phyloP scores from a whole-genome alignment of 495 filamentous ascomycete genomes.

The Podospora australis region DNA sequence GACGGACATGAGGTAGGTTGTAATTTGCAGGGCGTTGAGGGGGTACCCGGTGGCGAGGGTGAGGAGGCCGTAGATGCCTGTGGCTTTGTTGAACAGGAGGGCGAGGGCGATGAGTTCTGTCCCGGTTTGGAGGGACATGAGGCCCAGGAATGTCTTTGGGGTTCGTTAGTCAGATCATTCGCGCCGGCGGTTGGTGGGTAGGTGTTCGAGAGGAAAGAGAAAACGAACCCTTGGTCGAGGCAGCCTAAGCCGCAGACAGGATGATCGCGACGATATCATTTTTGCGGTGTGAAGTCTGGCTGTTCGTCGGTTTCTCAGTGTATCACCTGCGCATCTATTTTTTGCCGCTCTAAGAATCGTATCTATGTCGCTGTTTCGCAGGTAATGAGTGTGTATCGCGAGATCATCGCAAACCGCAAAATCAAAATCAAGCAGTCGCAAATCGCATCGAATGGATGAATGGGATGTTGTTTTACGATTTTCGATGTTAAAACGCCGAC shows the following conservation, averaged over 20 bases:
- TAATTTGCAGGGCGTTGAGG: conserved; percentile 60
- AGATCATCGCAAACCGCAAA: neutral
- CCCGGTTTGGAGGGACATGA: conserved; percentile 79
- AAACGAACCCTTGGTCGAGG: conserved; percentile 31
- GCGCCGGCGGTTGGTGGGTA: neutral
- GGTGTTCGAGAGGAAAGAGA: neutral
- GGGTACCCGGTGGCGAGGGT: conserved; percentile 67
- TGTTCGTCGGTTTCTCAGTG: too few species aligned
- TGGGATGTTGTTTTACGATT: too few species aligned
- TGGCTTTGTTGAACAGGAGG: conserved; percentile 79
- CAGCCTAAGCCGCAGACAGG: conserved; percentile 21
- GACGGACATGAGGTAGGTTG: conserved; percentile 81
- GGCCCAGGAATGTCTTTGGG: conserved; percentile 66
- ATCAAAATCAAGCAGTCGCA: too few species aligned
- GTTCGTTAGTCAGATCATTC: neutral
- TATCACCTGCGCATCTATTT: too few species aligned
- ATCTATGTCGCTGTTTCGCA: too few species aligned
- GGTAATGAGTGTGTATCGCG: neutral
- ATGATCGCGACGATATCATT: conserved; percentile 19
- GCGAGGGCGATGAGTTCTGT: conserved; percentile 73
- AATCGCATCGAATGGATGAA: too few species aligned
- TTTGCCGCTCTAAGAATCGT: too few species aligned
- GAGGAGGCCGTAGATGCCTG: conserved; percentile 81
- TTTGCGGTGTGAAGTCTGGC: neutral
- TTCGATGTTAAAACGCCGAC: too few species aligned